Percentiles rank a stretch among this genome's conserved stretches.
Evolutionary conservation across 257 asterid species (phyloP).

Genomic region (Solanum ossicruentum): DNA sequence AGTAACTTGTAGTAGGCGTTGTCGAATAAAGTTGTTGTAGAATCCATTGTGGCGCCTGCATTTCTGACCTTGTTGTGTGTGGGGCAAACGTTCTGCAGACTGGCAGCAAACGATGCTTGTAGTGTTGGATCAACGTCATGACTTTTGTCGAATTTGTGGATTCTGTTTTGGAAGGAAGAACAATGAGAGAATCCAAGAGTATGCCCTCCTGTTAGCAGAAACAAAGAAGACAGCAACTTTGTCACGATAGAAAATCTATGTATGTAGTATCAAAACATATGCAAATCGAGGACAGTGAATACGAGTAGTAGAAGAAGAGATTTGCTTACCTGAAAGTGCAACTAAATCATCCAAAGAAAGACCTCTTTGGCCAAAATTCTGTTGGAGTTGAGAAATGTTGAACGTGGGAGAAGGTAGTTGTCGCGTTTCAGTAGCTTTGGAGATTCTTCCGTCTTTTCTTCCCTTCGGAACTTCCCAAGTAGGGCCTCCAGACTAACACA

Average conservation of each 20-base stretch:
- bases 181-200: constrained; percentile 81
- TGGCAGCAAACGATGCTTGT: constrained; percentile 45
- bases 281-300: background rate
- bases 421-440: constrained; percentile 45
- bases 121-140: constrained; percentile 47
- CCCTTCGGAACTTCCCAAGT: constrained; percentile 77
- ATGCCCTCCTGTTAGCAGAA: constrained; percentile 57
- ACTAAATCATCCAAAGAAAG: constrained; percentile 58
- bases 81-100: constrained; percentile 47
- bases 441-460: constrained; percentile 61
- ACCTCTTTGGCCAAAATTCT: constrained; percentile 77
- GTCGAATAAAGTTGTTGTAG: constrained; percentile 53
- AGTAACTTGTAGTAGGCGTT: constrained; percentile 57
- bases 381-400: constrained; percentile 58
- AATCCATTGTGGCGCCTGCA: constrained; percentile 57
- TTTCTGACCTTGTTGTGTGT: constrained; percentile 43
- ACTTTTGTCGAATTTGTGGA: constrained; percentile 48
- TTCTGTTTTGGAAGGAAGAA: constrained; percentile 75
- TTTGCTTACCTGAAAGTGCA: constrained; percentile 54
- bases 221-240: background rate
- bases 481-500: constrained; percentile 50
- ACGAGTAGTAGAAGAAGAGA: background rate
- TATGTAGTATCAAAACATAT: no score
- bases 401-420: constrained; percentile 70
- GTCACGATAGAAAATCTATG: background rate